Evolutionary conservation across 202 grass and related monocot species (phyloP).

Genomic region (Carex arenaria): DNA sequence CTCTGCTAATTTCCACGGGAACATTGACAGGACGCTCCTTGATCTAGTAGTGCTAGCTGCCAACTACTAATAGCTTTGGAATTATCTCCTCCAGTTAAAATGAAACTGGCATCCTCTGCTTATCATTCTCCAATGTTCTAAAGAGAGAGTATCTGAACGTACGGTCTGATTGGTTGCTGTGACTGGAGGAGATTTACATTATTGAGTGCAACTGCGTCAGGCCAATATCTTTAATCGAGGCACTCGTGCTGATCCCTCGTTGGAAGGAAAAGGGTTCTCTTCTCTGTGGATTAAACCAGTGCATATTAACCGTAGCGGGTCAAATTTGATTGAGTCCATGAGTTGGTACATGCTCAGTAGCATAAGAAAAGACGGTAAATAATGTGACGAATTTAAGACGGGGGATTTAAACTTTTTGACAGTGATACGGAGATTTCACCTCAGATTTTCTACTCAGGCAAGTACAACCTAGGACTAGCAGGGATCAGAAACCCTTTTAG

Average conservation of each 20-base stretch:
- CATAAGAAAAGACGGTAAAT: not conserved
- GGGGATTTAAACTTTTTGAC: slow-evolving; percentile 1
- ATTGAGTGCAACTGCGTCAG: slow-evolving; percentile 6
- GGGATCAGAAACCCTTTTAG: slow-evolving; percentile 17
- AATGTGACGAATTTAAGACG: not conserved
- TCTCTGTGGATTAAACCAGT: not conserved
- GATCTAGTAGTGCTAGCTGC: slow-evolving; percentile 20
- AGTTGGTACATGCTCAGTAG: not conserved
- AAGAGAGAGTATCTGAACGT: no score
- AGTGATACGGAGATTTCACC: slow-evolving; percentile 5
- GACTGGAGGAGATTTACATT: not conserved
- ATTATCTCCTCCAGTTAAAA: not conserved
- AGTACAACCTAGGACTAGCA: slow-evolving; percentile 20
- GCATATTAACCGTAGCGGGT: not conserved
- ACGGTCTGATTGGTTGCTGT: not conserved
- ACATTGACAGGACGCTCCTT: slow-evolving; percentile 9
- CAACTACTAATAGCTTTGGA: not conserved
- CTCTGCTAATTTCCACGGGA: slow-evolving; percentile 2
- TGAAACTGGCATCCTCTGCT: not conserved
- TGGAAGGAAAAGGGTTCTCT: not conserved
- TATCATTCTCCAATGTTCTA: not conserved
- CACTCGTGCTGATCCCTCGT: slow-evolving; percentile 23
- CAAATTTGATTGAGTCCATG: not conserved
- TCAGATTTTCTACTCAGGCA: slow-evolving; percentile 23
- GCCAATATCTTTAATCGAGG: slow-evolving; percentile 13